phyloP scores from a whole-genome alignment of 2,329 filamentous ascomycete genomes.

The Aspergillus thermomutatus region DNA sequence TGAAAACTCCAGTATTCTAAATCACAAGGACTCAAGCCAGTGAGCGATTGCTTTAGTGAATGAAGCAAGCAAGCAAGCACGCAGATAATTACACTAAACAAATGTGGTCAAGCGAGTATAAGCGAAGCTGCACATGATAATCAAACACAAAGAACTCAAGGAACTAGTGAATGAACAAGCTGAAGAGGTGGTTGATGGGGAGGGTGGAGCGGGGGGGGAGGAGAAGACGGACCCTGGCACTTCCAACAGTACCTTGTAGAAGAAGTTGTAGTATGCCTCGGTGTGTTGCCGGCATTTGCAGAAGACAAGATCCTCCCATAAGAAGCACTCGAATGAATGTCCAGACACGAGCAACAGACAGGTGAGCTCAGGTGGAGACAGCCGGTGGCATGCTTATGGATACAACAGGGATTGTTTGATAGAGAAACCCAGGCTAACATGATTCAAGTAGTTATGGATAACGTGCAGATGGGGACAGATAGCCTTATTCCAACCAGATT shows the following conservation, averaged over 20 bases:
- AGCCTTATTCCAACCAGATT: slow-evolving; percentile 2
- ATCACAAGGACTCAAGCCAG: not conserved
- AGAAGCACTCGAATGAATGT: slow-evolving; percentile 1
- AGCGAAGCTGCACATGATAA: not conserved
- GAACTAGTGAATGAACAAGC: not conserved
- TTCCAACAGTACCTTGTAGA: slow-evolving; percentile 12
- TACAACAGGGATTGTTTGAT: slow-evolving; percentile 9
- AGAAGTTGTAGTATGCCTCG: not conserved
- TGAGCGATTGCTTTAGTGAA: slow-evolving; percentile 8
- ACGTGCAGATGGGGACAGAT: not conserved
- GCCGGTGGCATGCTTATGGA: slow-evolving; percentile 18
- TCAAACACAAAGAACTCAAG: not conserved
- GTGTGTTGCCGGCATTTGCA: not conserved
- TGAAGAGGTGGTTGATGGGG: not conserved
- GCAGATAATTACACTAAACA: slow-evolving; percentile 2
- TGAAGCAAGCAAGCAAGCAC: slow-evolving; percentile 1
- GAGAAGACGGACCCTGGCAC: slow-evolving; percentile 12
- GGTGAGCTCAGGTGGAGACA: slow-evolving; percentile 11
- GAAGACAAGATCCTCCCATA: not conserved
- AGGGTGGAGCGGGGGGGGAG: not conserved
- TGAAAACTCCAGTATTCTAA: slow-evolving; percentile 12
- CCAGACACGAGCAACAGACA: slow-evolving; percentile 11
- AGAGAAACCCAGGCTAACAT: slow-evolving; percentile 15
- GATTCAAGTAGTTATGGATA: slow-evolving; percentile 2
- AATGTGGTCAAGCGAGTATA: not conserved